Evolutionary conservation across 495 filamentous ascomycete species (phyloP), one percentile per base, ranked within the genome.

Genomic region (Lindgomyces ingoldianus): DNA sequence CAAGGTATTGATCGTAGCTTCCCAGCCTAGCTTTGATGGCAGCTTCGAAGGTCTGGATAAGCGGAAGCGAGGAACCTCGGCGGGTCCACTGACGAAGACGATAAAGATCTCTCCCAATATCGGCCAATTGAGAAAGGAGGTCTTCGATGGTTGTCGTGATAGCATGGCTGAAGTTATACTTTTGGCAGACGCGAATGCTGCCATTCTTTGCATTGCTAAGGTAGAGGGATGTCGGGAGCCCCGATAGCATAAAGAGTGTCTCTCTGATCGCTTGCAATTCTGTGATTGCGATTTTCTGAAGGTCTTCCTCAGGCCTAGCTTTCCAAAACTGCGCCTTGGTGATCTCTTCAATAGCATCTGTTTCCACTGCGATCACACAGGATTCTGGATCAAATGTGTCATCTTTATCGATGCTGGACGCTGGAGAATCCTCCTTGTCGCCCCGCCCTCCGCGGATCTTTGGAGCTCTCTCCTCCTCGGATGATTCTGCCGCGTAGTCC

Each of bases 161-260:
- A 0, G 54, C 54, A 46, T 69, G 66, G 26, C 65, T 46, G 21
- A 68, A 16, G 21, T 22, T 60, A 41, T 62, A 67, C 39, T 44
- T 60, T n/a, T 67, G 62, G n/a, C 47, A 55, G 27, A 45, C 46
- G 3, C 46, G 58, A 55, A 30, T 74, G 57, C n/a, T 71, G 56
- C 1, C 74, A 72, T 12, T 71, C 60, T 47, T 65, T 70, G 33
- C 72, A 16, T 77, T 67, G 30, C 84, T 79, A 33, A 68, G 68
- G 58, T 89, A 96, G 4, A 96, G 73, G 19, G 84, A 87, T 0
- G 90, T 95, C 36, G 87, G 84, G 19, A 96, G 76, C 0, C 91
- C 92, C 30, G 84, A 81, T 0, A 98, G 82, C 91, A 96, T 93
- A 65, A 89, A 93, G 0, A 96, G 77, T 0, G 84, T 80, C 66